Evolutionary conservation across 148 eudicot genomes (phyloP).

Genomic region (Camellia granthamiana): DNA sequence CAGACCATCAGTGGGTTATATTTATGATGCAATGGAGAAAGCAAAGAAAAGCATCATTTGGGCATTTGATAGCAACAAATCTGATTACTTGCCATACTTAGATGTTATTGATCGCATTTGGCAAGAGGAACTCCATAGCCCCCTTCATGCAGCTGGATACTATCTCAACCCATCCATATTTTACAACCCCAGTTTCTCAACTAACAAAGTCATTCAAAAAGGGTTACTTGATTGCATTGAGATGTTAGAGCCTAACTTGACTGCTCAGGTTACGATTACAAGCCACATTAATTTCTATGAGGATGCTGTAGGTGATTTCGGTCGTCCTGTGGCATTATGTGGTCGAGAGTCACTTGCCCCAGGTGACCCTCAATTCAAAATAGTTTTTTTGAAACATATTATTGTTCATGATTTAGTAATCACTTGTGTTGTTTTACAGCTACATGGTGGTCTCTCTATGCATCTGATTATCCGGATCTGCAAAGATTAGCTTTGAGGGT

Average conservation of each 20-base stretch:
- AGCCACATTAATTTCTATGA: slow-evolving; percentile 15
- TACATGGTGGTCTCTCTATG: slow-evolving; percentile 23
- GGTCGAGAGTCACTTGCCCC: slow-evolving; percentile 24
- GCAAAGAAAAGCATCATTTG: slow-evolving; percentile 22
- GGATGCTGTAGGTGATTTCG: slow-evolving; percentile 23
- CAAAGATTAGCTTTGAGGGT: slow-evolving; percentile 20
- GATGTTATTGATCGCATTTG: slow-evolving; percentile 24
- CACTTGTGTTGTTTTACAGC: slow-evolving; percentile 11
- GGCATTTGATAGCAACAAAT: slow-evolving; percentile 8
- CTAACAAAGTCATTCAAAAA: slow-evolving; percentile 14
- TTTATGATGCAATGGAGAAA: slow-evolving; percentile 33
- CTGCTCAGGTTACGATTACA: slow-evolving; percentile 13
- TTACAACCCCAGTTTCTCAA: slow-evolving; percentile 11
- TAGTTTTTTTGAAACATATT: not conserved
- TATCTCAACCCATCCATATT: slow-evolving; percentile 29
- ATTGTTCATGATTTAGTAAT: not conserved
- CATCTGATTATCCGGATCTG: slow-evolving; percentile 19
- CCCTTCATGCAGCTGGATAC: slow-evolving; percentile 37
- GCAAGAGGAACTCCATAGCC: slow-evolving; percentile 25
- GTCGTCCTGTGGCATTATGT: slow-evolving; percentile 22
- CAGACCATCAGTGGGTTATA: slow-evolving; percentile 23
- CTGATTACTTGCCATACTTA: slow-evolving; percentile 13
- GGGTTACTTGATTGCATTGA: slow-evolving; percentile 23
- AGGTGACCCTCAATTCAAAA: slow-evolving; percentile 5
- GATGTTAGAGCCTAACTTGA: slow-evolving; percentile 12